phyloP scores from a whole-genome alignment of 116 monocot species.

The Dioscorea cayenensis region DNA sequence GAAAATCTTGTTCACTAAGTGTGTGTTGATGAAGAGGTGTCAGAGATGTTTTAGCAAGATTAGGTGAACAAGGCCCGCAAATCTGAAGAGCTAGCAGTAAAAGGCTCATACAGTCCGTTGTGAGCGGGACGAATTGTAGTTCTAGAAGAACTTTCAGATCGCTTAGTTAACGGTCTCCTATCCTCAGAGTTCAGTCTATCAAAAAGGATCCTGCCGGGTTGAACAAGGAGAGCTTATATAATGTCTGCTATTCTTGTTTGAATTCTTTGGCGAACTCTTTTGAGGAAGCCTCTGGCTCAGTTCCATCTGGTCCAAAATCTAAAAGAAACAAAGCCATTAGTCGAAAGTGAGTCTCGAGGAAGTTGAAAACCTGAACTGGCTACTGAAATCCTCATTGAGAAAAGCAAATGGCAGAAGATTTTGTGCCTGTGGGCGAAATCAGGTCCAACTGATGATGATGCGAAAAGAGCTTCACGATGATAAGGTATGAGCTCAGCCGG shows the following conservation, averaged over 20 bases:
- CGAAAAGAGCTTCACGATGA: constrained; percentile 71
- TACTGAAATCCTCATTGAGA: constrained; percentile 74
- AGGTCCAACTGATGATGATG: constrained; percentile 47
- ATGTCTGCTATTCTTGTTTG: constrained; percentile 50
- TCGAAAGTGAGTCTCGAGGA: constrained; percentile 64
- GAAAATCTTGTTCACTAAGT: constrained; percentile 54
- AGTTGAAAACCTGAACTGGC: constrained; percentile 84
- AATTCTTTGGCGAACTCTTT: constrained; percentile 27
- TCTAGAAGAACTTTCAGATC: constrained; percentile 81
- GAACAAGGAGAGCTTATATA: constrained; percentile 62
- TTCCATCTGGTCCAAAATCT: neutral
- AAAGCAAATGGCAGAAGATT: constrained; percentile 81
- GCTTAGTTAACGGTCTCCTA: constrained; percentile 71
- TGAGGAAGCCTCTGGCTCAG: constrained; percentile 35
- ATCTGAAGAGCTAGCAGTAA: constrained; percentile 37
- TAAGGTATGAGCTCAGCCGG: constrained; percentile 89
- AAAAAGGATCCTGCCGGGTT: constrained; percentile 70
- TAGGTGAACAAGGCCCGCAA: constrained; percentile 22
- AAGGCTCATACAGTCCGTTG: constrained; percentile 65
- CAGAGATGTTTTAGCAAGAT: constrained; percentile 60
- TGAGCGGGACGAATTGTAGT: constrained; percentile 33
- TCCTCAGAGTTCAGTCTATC: constrained; percentile 80
- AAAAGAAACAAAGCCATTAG: constrained; percentile 35
- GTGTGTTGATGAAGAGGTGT: constrained; percentile 31
- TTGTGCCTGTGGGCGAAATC: constrained; percentile 76